These are phyloP conservation scores for Helminthosporium solani DNA, from an alignment of 2,329 filamentous ascomycete genomes.

Conservation along the genomic window DNA sequence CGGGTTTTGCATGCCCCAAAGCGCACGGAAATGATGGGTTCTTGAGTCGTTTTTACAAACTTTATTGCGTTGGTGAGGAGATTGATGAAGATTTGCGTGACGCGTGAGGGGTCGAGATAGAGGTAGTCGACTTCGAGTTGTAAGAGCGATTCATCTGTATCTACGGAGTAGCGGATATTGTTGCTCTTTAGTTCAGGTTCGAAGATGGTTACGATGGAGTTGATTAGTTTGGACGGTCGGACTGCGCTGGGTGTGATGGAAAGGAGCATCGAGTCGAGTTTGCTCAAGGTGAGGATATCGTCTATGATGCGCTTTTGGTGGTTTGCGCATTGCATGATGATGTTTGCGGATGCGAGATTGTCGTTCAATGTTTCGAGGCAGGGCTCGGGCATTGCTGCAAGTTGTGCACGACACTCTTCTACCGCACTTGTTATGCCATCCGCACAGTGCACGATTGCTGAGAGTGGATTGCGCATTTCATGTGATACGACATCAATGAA, in stretches of 20 bases:
- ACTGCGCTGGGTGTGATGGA: conserved; percentile 46
- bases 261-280: conserved; percentile 48
- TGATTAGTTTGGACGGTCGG: conserved; percentile 39
- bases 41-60: conserved; percentile 41
- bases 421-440: conserved; percentile 45
- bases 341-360: conserved; percentile 41
- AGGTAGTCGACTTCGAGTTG: conserved; percentile 42
- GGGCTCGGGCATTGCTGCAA: conserved; percentile 22
- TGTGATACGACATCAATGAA: conserved; percentile 45
- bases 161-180: conserved; percentile 30
- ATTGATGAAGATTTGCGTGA: conserved; percentile 75
- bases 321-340: conserved; percentile 48
- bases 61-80: conserved; percentile 60
- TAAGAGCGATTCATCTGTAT: conserved; percentile 41
- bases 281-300: conserved; percentile 49
- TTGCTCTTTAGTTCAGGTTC: conserved; percentile 40
- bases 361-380: conserved; percentile 31
- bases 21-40: conserved; percentile 41
- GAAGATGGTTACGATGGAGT: conserved; percentile 42
- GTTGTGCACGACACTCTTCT: conserved; percentile 27
- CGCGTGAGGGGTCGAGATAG: conserved; percentile 45
- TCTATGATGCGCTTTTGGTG: conserved; percentile 53
- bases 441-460: conserved; percentile 48
- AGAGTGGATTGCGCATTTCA: conserved; percentile 50
- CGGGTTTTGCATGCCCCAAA: conserved; percentile 34